A percentile compares a stretch with the other conserved stretches of the same genome.
Evolutionary conservation across 768 basidiomycete species (phyloP).

Genomic region (Boletus edulis): DNA sequence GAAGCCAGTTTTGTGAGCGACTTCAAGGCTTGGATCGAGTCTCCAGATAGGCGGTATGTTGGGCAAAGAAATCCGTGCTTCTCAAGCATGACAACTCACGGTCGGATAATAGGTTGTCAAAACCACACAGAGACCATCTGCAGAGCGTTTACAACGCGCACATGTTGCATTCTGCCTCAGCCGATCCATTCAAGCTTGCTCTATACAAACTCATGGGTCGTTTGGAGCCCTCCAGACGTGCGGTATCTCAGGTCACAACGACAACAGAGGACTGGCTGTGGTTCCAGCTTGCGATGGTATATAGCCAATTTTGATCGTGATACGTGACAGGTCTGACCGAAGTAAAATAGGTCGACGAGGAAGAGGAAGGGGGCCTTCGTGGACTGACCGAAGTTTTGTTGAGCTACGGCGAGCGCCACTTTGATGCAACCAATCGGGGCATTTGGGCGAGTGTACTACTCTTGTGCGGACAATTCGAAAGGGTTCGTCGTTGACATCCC

Average conservation of each 20-base stretch:
- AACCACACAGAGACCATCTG: conserved; percentile 75
- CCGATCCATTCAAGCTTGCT: conserved; percentile 95
- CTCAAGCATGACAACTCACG: background rate
- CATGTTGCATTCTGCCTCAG: conserved; percentile 83
- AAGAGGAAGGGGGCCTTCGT: conserved; percentile 74
- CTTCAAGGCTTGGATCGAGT: conserved; percentile 82
- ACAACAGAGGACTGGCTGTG: conserved; percentile 99
- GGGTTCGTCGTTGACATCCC: conserved; percentile 45
- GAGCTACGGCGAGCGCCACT: conserved; percentile 80
- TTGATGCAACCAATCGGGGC: conserved; percentile 64
- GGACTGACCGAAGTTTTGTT: conserved; percentile 72
- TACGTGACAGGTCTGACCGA: conserved; percentile 5
- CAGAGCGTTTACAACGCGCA: conserved; percentile 80
- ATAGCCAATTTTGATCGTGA: background rate
- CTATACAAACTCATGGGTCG: conserved; percentile 95
- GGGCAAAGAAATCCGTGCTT: background rate
- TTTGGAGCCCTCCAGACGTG: conserved; percentile 77
- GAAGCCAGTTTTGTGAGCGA: conserved; percentile 83
- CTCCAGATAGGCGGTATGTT: conserved; percentile 69
- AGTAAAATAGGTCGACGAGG: conserved; percentile 63
- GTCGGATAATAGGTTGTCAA: conserved; percentile 51
- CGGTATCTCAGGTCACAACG: conserved; percentile 78
- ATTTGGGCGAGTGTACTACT: conserved; percentile 83
- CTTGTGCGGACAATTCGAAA: conserved; percentile 92
- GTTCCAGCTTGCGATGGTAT: conserved; percentile 89